phyloP scores from a whole-genome alignment of 371 early-diverging fungal species.

The Apophysomyces elegans region DNA sequence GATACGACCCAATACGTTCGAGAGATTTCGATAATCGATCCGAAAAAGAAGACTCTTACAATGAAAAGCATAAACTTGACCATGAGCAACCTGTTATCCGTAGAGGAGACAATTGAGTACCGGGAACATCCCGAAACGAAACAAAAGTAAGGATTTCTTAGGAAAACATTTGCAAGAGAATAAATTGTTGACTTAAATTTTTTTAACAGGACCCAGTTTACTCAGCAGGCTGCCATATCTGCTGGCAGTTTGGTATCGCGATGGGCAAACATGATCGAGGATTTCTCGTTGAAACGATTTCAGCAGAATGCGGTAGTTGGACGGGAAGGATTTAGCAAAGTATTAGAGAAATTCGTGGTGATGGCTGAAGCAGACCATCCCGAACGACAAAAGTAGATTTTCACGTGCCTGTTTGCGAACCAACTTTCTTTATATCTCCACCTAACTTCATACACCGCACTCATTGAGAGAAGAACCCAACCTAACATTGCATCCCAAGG shows the following conservation, averaged over 20 bases:
- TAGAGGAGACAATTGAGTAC: conserved; percentile 87
- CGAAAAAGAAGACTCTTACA: conserved; percentile 66
- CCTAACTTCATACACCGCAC: conserved; percentile 2
- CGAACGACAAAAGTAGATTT: conserved; percentile 17
- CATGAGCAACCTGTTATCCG: conserved; percentile 74
- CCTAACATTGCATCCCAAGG: neutral
- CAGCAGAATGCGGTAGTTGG: conserved; percentile 85
- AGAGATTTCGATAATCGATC: conserved; percentile 87
- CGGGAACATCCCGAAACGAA: conserved; percentile 55
- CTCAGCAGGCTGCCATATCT: conserved; percentile 80
- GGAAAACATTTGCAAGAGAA: neutral
- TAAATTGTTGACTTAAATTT: conserved; percentile 1
- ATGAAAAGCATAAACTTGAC: conserved; percentile 80
- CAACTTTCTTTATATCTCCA: neutral
- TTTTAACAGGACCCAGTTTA: conserved; percentile 65
- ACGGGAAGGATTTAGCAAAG: conserved; percentile 73
- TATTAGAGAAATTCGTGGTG: conserved; percentile 61
- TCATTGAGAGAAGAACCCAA: neutral
- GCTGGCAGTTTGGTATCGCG: conserved; percentile 78
- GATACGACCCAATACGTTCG: conserved; percentile 79
- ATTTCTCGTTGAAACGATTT: conserved; percentile 86
- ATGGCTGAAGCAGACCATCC: conserved; percentile 41
- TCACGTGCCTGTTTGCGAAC: conserved; percentile 13
- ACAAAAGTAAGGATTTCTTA: conserved; percentile 38
- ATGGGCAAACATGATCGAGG: conserved; percentile 84